phyloP scores from a whole-genome alignment of 106 monocot species.

The Amphibolis antarctica region DNA sequence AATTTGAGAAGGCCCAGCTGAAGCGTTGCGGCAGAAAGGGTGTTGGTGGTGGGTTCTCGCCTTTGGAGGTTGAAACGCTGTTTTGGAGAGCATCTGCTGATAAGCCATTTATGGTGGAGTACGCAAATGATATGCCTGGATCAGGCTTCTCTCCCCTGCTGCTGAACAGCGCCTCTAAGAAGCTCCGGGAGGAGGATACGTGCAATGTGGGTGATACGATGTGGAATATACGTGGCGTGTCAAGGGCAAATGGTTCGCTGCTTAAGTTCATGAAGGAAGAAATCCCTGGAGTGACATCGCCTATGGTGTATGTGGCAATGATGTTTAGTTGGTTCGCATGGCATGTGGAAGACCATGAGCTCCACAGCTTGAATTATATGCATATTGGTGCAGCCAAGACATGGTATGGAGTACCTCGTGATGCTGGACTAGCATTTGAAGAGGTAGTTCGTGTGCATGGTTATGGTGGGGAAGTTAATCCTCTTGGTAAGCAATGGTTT shows the following conservation, averaged over 20 bases:
- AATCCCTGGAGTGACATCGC: constrained; percentile 78
- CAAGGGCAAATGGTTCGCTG: constrained; percentile 48
- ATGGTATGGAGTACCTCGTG: constrained; percentile 87
- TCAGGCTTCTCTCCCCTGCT: constrained; percentile 44
- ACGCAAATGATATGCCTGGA: constrained; percentile 81
- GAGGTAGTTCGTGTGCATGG: constrained; percentile 70
- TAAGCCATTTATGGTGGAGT: constrained; percentile 63
- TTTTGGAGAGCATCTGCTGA: constrained; percentile 64
- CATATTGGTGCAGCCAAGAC: constrained; percentile 72
- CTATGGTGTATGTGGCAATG: constrained; percentile 79
- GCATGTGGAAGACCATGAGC: constrained; percentile 89
- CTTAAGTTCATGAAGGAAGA: constrained; percentile 82
- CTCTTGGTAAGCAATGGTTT: constrained; percentile 50
- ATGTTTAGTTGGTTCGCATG: constrained; percentile 97
- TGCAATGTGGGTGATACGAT: constrained; percentile 62
- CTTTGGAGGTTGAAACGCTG: constrained; percentile 50
- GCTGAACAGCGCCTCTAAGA: constrained; percentile 3
- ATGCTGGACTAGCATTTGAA: constrained; percentile 67
- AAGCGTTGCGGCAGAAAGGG: constrained; percentile 5
- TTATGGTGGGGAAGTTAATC: constrained; percentile 69
- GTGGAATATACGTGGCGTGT: constrained; percentile 83
- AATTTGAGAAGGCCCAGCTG: constrained; percentile 38
- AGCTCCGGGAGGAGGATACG: constrained; percentile 29
- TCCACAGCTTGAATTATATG: constrained; percentile 82
- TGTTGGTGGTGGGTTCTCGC: constrained; percentile 12